These are phyloP conservation scores for Trametes maxima DNA, from an alignment of 768 basidiomycete species.

Conservation along the genomic window DNA sequence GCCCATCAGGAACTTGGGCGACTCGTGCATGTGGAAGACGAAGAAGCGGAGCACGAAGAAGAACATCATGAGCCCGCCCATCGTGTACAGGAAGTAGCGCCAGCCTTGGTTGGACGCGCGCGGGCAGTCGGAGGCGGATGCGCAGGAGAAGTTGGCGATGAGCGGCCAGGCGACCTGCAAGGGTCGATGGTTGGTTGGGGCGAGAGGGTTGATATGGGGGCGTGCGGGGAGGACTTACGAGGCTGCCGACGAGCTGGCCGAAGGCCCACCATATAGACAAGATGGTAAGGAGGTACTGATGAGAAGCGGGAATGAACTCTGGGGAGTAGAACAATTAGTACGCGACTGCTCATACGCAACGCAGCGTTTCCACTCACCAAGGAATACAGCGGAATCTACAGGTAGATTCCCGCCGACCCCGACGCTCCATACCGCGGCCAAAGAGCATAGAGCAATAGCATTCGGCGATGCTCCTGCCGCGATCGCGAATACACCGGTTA, in stretches of 20 bases:
- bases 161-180: constrained; percentile 70
- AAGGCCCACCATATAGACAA: constrained; percentile 85
- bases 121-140: constrained; percentile 42
- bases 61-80: constrained; percentile 71
- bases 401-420: constrained; percentile 77
- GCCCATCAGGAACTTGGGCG: constrained; percentile 73
- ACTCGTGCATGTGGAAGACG: constrained; percentile 66
- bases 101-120: constrained; percentile 66
- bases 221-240: constrained; percentile 35
- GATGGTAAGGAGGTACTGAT: constrained; percentile 76
- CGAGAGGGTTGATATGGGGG: background rate
- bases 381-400: constrained; percentile 75
- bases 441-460: constrained; percentile 50
- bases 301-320: constrained; percentile 72
- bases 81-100: constrained; percentile 71
- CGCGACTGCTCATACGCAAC: background rate
- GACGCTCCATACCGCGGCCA: constrained; percentile 59
- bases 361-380: constrained; percentile 47
- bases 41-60: constrained; percentile 66
- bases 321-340: background rate
- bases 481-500: constrained; percentile 66
- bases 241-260: constrained; percentile 65
- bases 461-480: constrained; percentile 63
- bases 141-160: constrained; percentile 68
- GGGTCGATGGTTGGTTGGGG: background rate